Percentiles rank a stretch among this genome's conserved stretches.
Conservation (phyloP, 352 stramenopile genomes). For the Phytophthora multivora region DNA sequence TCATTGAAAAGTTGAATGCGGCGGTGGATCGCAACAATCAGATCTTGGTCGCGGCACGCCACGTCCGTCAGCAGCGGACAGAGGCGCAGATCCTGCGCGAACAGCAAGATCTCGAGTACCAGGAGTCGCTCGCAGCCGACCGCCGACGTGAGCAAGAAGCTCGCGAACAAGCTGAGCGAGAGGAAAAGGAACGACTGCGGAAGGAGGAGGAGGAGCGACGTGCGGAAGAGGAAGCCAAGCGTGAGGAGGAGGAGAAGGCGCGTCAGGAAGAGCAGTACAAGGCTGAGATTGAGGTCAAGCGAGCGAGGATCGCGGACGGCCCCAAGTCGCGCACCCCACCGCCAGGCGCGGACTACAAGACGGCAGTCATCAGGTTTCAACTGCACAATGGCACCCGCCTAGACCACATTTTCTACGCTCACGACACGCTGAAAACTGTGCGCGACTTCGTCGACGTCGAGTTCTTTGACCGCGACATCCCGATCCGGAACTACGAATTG, state of each 20-base stretch:
- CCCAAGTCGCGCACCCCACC: slow-evolving; percentile 58
- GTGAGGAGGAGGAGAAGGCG: slow-evolving; percentile 30
- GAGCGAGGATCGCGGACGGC: slow-evolving; percentile 41
- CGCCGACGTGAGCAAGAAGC: slow-evolving; percentile 72
- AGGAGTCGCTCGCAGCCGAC: slow-evolving; percentile 92
- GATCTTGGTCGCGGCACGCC: slow-evolving; percentile 69
- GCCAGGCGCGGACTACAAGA: slow-evolving; percentile 64
- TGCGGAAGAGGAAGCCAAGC: slow-evolving; percentile 31
- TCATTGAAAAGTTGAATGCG: slow-evolving; percentile 64
- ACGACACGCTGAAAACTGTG: slow-evolving; percentile 78
- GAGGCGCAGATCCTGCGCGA: slow-evolving; percentile 89
- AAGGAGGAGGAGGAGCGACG: slow-evolving; percentile 46
- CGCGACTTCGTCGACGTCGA: slow-evolving; percentile 84
- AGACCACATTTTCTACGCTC: slow-evolving; percentile 80
- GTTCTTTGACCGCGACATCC: slow-evolving; percentile 79
- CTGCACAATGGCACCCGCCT: slow-evolving; percentile 79
- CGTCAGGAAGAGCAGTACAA: slow-evolving; percentile 42
- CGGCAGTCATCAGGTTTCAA: slow-evolving; percentile 79
- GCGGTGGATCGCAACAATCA: slow-evolving; percentile 79
- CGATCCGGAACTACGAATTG: slow-evolving; percentile 82
- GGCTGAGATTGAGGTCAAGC: slow-evolving; percentile 64
- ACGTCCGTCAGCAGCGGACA: slow-evolving; percentile 70
- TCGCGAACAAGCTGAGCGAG: slow-evolving; percentile 50
- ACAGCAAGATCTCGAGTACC: slow-evolving; percentile 94
- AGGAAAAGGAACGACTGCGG: slow-evolving; percentile 42